Percentiles rank a stretch among this genome's conserved stretches.
These are phyloP conservation scores for Spiraea crenata DNA, from an alignment of 331 rosid species.

Conservation along the genomic window DNA sequence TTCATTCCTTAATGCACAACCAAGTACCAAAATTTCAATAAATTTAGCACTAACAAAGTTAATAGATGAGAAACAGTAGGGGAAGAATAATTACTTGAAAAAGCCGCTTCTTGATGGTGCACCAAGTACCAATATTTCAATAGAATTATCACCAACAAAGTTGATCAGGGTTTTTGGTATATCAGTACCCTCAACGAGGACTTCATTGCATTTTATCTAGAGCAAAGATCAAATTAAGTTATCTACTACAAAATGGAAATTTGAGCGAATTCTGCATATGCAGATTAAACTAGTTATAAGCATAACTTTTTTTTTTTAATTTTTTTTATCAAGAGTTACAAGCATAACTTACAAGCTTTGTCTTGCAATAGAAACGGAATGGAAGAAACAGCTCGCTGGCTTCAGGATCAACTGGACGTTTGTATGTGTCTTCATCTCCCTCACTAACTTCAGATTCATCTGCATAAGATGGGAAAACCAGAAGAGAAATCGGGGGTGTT, in stretches of 20 bases:
- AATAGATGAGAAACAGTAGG: neutral
- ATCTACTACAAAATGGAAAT: too few relatives aligned
- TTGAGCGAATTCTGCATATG: too few relatives aligned
- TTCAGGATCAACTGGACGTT: slow-evolving; percentile 44
- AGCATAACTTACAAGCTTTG: slow-evolving; percentile 49
- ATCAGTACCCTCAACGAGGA: slow-evolving; percentile 52
- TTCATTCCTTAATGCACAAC: too few relatives aligned
- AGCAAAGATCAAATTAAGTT: slow-evolving; percentile 1
- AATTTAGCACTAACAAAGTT: too few relatives aligned
- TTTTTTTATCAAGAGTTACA: too few relatives aligned
- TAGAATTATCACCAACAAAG: slow-evolving; percentile 29
- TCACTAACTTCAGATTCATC: slow-evolving; percentile 31
- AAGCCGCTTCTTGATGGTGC: slow-evolving; percentile 60
- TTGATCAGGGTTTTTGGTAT: slow-evolving; percentile 51
- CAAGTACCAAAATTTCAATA: too few relatives aligned
- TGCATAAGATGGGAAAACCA: slow-evolving; percentile 24
- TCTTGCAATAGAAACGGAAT: slow-evolving; percentile 64
- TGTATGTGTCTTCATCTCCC: slow-evolving; percentile 35
- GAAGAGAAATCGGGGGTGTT: neutral
- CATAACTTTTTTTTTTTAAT: too few relatives aligned
- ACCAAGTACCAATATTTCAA: slow-evolving; percentile 65
- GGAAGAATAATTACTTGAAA: slow-evolving; percentile 38
- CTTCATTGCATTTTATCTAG: slow-evolving; percentile 65
- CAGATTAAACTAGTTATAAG: too few relatives aligned
- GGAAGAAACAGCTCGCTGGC: slow-evolving; percentile 63